These are phyloP conservation scores for Exophiala xenobiotica DNA, from an alignment of 2,329 filamentous ascomycete genomes.

Conservation along the genomic window DNA sequence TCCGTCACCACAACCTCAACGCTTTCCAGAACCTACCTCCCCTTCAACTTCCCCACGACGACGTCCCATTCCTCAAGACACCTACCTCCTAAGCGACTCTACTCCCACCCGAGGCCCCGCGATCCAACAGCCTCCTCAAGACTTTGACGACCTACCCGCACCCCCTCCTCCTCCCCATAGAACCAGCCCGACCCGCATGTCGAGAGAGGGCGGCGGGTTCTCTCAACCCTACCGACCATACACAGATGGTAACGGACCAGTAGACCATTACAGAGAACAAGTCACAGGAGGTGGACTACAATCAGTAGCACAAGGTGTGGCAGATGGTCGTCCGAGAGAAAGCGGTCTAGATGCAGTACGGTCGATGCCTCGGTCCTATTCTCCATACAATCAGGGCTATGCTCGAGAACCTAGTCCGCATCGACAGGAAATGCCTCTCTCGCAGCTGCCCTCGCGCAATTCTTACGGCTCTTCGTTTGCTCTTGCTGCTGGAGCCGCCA, in stretches of 20 bases:
- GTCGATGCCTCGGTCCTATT: slow-evolving; percentile 19
- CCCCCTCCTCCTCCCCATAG: slow-evolving; percentile 37
- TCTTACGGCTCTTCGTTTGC: slow-evolving; percentile 28
- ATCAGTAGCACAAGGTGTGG: slow-evolving; percentile 12
- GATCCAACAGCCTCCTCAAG: background rate
- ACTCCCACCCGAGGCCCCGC: slow-evolving; percentile 21
- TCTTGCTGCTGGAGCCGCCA: slow-evolving; percentile 29
- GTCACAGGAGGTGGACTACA: slow-evolving; percentile 15
- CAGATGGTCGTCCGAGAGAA: slow-evolving; percentile 16
- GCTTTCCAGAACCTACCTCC: slow-evolving; percentile 11
- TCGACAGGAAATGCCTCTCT: slow-evolving; percentile 13
- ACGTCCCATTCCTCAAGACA: slow-evolving; percentile 18
- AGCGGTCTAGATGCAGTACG: slow-evolving; percentile 17
- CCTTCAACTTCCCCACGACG: slow-evolving; percentile 20
- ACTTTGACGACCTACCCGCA: slow-evolving; percentile 23
- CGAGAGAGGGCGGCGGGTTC: slow-evolving; percentile 21
- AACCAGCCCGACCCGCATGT: slow-evolving; percentile 31
- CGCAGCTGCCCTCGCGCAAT: slow-evolving; percentile 17
- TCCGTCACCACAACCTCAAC: slow-evolving; percentile 18
- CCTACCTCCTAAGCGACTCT: slow-evolving; percentile 15
- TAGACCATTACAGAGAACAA: slow-evolving; percentile 21
- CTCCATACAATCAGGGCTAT: slow-evolving; percentile 16
- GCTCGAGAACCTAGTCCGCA: slow-evolving; percentile 6
- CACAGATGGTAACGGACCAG: slow-evolving; percentile 16
- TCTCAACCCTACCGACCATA: slow-evolving; percentile 15